Percentiles rank a stretch among this genome's conserved stretches.
Conservation (phyloP, 192 early-diverging fungal genomes). For the Pilobolus umbonatus region DNA sequence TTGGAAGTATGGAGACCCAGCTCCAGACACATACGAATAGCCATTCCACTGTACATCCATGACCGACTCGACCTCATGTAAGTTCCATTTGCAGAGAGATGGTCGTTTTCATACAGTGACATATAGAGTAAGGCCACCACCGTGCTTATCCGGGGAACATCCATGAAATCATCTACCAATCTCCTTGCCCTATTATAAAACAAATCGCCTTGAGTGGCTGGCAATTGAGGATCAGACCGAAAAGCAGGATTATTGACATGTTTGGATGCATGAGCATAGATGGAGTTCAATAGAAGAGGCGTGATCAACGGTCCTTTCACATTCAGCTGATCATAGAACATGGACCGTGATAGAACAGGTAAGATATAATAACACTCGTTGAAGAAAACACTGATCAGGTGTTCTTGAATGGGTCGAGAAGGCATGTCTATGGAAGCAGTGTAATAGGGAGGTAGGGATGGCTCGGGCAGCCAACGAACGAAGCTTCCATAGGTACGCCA, state of each 20-base stretch:
- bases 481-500: slow-evolving; percentile 29
- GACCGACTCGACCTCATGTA: slow-evolving; percentile 2
- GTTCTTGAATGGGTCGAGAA: slow-evolving; percentile 25
- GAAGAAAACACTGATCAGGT: slow-evolving; percentile 32
- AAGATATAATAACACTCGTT: slow-evolving; percentile 13
- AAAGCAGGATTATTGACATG: slow-evolving; percentile 12
- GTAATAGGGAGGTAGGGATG: slow-evolving; percentile 25
- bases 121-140: slow-evolving; percentile 31
- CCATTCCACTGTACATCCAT: slow-evolving; percentile 36
- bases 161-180: slow-evolving; percentile 35
- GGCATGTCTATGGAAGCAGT: slow-evolving; percentile 32
- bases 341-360: slow-evolving; percentile 19
- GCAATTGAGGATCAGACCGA: slow-evolving; percentile 4
- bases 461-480: slow-evolving; percentile 23
- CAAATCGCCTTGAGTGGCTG: slow-evolving; percentile 23
- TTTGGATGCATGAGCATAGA: slow-evolving; percentile 35
- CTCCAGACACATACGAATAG: slow-evolving; percentile 30
- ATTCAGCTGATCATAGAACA: slow-evolving; percentile 26
- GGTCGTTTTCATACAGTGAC: slow-evolving; percentile 11
- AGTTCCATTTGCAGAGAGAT: background rate
- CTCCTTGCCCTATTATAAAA: slow-evolving; percentile 33
- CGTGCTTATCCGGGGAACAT: slow-evolving; percentile 32
- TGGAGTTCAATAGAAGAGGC: slow-evolving; percentile 32
- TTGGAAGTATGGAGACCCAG: slow-evolving; percentile 25
- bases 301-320: slow-evolving; percentile 27